Evolutionary conservation across 2,329 filamentous ascomycete genomes (phyloP).

Genomic region (Colletotrichum navitas): DNA sequence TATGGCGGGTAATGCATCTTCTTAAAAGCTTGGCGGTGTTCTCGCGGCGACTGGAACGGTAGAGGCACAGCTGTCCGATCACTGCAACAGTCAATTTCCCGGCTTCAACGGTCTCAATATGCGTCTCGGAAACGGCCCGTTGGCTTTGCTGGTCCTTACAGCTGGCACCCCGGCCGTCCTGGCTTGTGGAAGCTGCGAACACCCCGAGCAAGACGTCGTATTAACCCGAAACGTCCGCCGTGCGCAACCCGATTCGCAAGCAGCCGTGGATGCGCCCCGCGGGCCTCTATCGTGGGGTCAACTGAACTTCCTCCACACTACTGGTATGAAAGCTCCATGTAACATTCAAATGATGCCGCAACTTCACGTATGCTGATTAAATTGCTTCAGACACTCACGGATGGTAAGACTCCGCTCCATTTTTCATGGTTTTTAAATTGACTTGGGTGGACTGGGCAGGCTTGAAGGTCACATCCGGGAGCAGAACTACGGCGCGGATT

Average conservation of each 20-base stretch:
- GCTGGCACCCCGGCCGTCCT: neutral
- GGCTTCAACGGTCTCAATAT: conserved; percentile 10
- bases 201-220: conserved; percentile 33
- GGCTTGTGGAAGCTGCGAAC: conserved; percentile 30
- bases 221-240: conserved; percentile 56
- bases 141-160: conserved; percentile 14
- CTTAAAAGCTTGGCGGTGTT: conserved; percentile 32
- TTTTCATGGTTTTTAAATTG: neutral
- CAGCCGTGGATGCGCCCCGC: conserved; percentile 58
- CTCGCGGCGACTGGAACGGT: neutral
- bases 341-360: neutral
- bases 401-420: neutral
- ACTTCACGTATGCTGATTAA: conserved; percentile 62
- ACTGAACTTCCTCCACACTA: conserved; percentile 66
- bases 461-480: conserved; percentile 72
- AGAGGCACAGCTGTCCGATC: neutral
- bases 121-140: conserved; percentile 10
- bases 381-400: conserved; percentile 59
- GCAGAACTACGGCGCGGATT: conserved; percentile 74
- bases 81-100: neutral
- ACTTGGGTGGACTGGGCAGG: conserved; percentile 50
- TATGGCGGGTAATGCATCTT: neutral
- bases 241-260: conserved; percentile 60
- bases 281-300: conserved; percentile 71
- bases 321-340: neutral